Evolutionary conservation across 768 basidiomycete species (phyloP).

Genomic region (Boletus rubropictus): DNA sequence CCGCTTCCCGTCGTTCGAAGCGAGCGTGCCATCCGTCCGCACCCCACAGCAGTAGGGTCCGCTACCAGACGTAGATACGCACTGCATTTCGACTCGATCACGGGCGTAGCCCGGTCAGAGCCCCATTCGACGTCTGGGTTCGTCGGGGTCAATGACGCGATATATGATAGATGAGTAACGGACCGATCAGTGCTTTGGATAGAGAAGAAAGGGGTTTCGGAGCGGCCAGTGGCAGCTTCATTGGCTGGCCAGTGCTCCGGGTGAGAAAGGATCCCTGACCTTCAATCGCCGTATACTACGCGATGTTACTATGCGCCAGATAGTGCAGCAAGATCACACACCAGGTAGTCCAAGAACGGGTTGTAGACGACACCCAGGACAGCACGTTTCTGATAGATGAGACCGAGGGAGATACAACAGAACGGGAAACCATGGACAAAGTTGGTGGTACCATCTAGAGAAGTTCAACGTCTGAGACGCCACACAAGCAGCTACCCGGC

Average conservation of each 20-base stretch:
- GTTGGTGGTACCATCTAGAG: constrained; percentile 80
- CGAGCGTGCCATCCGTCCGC: constrained; percentile 81
- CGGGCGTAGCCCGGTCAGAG: constrained; percentile 56
- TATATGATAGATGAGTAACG: not conserved
- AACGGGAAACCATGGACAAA: constrained; percentile 82
- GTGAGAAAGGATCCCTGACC: constrained; percentile 76
- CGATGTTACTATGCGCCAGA: not conserved
- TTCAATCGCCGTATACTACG: constrained; percentile 69
- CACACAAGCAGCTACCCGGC: constrained; percentile 5
- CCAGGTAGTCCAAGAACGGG: constrained; percentile 80
- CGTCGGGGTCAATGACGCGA: not conserved
- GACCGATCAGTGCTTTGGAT: constrained; percentile 69
- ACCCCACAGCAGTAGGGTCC: constrained; percentile 46
- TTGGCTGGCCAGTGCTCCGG: constrained; percentile 37
- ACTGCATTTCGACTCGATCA: constrained; percentile 54
- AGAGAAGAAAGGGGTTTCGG: constrained; percentile 62
- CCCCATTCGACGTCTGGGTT: constrained; percentile 82
- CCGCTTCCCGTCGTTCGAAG: constrained; percentile 79
- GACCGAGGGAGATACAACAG: constrained; percentile 84
- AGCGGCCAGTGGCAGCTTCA: constrained; percentile 58
- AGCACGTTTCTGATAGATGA: constrained; percentile 73
- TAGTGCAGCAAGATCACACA: constrained; percentile 19
- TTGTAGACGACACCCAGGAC: constrained; percentile 89
- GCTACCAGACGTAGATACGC: constrained; percentile 74
- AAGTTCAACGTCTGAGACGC: not conserved